phyloP scores from a whole-genome alignment of 768 basidiomycete species.

The Mycena belliarum region DNA sequence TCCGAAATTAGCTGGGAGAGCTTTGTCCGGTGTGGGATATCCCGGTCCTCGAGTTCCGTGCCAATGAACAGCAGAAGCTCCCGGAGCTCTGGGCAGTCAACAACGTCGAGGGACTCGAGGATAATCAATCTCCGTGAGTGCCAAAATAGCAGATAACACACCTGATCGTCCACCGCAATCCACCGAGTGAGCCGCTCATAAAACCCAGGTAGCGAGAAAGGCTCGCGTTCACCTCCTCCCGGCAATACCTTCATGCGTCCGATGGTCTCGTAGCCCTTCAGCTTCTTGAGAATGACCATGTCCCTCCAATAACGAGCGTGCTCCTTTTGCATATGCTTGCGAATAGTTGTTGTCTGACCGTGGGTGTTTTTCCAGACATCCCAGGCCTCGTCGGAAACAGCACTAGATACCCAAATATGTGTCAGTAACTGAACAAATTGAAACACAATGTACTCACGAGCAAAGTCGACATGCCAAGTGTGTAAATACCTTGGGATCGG shows the following conservation, averaged over 20 bases:
- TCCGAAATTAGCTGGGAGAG: not conserved
- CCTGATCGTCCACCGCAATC: slow-evolving; percentile 8
- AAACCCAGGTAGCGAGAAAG: slow-evolving; percentile 1
- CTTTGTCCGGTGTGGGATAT: slow-evolving; percentile 4
- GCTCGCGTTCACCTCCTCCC: not conserved
- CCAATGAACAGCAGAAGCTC: not conserved
- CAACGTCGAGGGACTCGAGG: too few relatives aligned
- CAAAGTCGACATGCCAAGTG: not conserved
- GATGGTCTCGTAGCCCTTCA: not conserved
- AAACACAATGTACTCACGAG: not conserved
- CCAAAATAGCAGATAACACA: not conserved
- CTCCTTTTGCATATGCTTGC: not conserved
- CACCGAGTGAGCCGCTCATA: not conserved
- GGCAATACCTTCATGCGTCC: not conserved
- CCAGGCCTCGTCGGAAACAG: not conserved
- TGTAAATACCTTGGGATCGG: not conserved
- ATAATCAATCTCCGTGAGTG: not conserved
- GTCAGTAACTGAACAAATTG: not conserved
- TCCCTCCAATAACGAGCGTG: not conserved
- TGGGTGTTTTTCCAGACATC: not conserved
- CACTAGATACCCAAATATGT: not conserved
- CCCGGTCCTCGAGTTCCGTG: not conserved
- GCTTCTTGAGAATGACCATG: not conserved
- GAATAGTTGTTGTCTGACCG: not conserved
- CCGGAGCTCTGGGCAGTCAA: not conserved